Evolutionary conservation across 208 protist species (phyloP), one percentile per base, ranked within the genome.

Genomic region (Trypanosoma grayi): DNA sequence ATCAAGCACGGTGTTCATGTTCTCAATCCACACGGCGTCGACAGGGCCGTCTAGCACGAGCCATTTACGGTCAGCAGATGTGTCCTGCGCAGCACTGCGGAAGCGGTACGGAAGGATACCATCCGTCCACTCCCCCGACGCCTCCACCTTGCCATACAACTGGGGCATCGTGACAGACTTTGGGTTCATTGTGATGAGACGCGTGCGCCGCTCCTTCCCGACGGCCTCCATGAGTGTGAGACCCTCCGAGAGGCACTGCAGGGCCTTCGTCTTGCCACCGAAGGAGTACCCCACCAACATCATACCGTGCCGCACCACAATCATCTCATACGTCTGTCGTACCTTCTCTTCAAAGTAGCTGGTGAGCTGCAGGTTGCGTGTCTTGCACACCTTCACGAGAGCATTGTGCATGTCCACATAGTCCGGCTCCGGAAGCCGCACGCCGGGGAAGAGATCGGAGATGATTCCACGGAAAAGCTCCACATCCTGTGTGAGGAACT

Each of bases 11-110:
- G 98, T 98, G 85, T 99, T 99, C 97, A 99, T 98, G 75, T 98
- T 99, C 77, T 99, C 98, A 85, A 99, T 99, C 98, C 98, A 99
- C 43, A 99, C 81, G n/a, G 98, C 96, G 73, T 99, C 98, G 8
- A 99, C 98, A 28, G 97, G 98, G 58, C 97, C 97, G 48, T 99
- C 97, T 14, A 98, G 92, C 14, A 99, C 84, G 46, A 99, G 78
- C 96, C 96, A 99, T 70, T 97, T 96, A 50, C 92, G 82, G 48
- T 97, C 88, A 16, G 66, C 60, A 13, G 90, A 87, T 11, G 81
- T 79, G 58, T 97, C 83, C 64, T 93, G 68, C 28, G 90, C 83
- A 31, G 92, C 77, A 24, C 84, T 77, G 40, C 97, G 81, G 72
- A 98, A 98, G 33, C 92, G 79, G 71, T 87, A 94, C 14, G 96